Evolutionary conservation across 2,329 filamentous ascomycete species (phyloP).

Genomic region (Penicillium sp.): DNA sequence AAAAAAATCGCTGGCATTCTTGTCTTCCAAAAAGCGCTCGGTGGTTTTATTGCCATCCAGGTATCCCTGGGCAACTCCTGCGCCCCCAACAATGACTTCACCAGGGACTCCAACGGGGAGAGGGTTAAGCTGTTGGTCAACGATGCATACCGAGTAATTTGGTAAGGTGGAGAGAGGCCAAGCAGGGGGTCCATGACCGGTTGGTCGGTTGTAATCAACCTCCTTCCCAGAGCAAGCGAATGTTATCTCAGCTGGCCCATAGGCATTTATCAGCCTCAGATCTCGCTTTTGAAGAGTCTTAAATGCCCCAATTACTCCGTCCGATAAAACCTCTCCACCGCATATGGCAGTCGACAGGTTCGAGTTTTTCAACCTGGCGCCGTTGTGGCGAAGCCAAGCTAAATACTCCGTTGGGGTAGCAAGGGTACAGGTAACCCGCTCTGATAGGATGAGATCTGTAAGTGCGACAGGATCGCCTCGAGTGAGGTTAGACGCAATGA

Average conservation of each 20-base stretch:
- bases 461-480: slow-evolving; percentile 22
- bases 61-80: slow-evolving; percentile 20
- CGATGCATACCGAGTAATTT: slow-evolving; percentile 44
- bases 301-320: slow-evolving; percentile 14
- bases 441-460: slow-evolving; percentile 14
- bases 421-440: slow-evolving; percentile 20
- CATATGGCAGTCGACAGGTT: slow-evolving; percentile 18
- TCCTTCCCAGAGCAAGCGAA: slow-evolving; percentile 19
- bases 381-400: slow-evolving; percentile 16
- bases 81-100: slow-evolving; percentile 44
- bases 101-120: slow-evolving; percentile 46
- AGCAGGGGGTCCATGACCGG: too few relatives aligned
- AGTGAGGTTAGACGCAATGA: slow-evolving; percentile 11
- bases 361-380: slow-evolving; percentile 5
- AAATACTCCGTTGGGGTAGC: slow-evolving; percentile 25
- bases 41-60: slow-evolving; percentile 7
- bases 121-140: slow-evolving; percentile 42
- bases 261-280: slow-evolving; percentile 26
- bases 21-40: slow-evolving; percentile 13
- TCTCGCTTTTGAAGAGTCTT: slow-evolving; percentile 7
- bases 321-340: slow-evolving; percentile 22
- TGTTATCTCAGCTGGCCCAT: slow-evolving; percentile 32
- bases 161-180: slow-evolving; percentile 31
- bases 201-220: slow-evolving; percentile 18
- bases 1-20: slow-evolving; percentile 13